Base-by-base conservation (phyloP, 2,329 filamentous ascomycete species). In the Gaeumannomyces sp. region DNA sequence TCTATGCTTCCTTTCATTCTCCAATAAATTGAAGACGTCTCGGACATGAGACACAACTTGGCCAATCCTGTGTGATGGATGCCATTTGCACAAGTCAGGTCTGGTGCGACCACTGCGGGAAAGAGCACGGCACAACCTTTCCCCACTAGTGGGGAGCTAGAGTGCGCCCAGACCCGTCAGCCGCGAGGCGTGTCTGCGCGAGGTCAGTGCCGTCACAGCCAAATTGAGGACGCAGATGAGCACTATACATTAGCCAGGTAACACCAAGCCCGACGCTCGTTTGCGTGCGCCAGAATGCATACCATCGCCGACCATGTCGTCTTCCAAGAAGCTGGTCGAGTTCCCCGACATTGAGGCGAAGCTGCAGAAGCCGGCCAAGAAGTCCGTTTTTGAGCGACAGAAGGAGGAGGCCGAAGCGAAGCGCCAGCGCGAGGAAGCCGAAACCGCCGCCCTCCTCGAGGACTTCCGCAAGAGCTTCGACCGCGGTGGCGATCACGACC, bases 321-420 rank as follows among this genome's bases (percentile, higher is more conserved):
- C 78, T 67, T 77, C 76, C 67, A 81, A 81, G 69, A 79, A 80
- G 68, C 73, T 81, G 63, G 71, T 77, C 72, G 78, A 81, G 66
- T 93, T 94, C 72, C 89, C 91, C 19, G 86, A 92, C 71, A 82
- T 91, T 66, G 85, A 89, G 65, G 84, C 88, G 63, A 96, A 96
- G 76, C 86, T 95, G 62, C 86, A 89, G 65, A 91, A 91, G 61
- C 87, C 91, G 0, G 84, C 88, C 67, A 95, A 93, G 77, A 91
- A 95, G 73, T 96, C 92, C 27, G 83, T 90, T 31, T 97, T 96
- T 74, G 93, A 97, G 78, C 89, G 89, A 71, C 91, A 96, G 75
- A 92, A 91, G 75, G 91, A 91, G 66, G 92, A 96, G 74, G 91
- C 91, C 65, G 92, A 96, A 80, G 92, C 92, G 29, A 97, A 97